Conservation (phyloP, 2,329 filamentous ascomycete species). For the Hypomyces rosellus region DNA sequence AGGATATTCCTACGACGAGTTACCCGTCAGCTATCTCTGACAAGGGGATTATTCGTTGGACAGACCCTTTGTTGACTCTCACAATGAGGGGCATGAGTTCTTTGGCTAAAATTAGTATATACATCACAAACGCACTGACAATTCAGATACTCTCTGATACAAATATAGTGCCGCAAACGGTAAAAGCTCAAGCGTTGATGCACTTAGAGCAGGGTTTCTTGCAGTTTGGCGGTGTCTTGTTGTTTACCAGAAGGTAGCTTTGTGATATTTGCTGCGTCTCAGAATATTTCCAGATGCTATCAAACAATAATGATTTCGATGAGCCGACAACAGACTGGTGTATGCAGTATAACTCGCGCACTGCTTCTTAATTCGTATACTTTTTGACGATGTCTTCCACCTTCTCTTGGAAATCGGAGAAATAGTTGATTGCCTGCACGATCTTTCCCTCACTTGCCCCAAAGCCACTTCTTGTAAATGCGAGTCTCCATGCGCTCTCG, state of each 20-base stretch:
- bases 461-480: conserved; percentile 41
- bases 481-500: conserved; percentile 40
- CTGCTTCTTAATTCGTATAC: conserved; percentile 12
- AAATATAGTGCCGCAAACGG: background rate
- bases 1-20: too few species aligned
- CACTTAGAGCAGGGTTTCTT: background rate
- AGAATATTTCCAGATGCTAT: too few species aligned
- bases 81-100: background rate
- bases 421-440: conserved; percentile 50
- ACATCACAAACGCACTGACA: background rate
- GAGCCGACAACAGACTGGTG: background rate
- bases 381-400: conserved; percentile 36
- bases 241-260: too few species aligned
- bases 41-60: background rate
- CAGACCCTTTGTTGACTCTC: conserved; percentile 2
- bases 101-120: background rate
- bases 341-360: background rate
- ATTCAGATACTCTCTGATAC: background rate
- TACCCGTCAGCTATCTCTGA: background rate
- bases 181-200: background rate
- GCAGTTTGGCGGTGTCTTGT: background rate
- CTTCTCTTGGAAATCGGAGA: conserved; percentile 48
- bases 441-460: conserved; percentile 46
- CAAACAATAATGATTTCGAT: too few species aligned
- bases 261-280: too few species aligned